A percentile compares a stretch with the other conserved stretches of the same genome.
Conservation (phyloP, 2,329 filamentous ascomycete genomes). For the Cyphellophora europaea region DNA sequence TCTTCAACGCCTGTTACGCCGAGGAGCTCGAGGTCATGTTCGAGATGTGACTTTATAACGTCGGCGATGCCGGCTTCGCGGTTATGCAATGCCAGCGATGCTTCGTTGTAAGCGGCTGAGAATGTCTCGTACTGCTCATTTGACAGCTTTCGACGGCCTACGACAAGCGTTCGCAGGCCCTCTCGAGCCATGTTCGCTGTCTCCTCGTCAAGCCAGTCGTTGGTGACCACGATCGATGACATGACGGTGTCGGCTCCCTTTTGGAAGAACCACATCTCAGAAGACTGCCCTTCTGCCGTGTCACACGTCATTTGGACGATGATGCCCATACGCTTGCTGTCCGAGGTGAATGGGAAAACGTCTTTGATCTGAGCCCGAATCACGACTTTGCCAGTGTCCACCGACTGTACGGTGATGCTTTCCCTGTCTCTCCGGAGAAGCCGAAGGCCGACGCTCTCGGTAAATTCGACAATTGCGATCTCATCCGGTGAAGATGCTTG, state of each 20-base stretch:
- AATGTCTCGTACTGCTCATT: slow-evolving; percentile 74
- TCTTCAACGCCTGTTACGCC: slow-evolving; percentile 98
- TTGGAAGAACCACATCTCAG: slow-evolving; percentile 94
- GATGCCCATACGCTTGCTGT: slow-evolving; percentile 97
- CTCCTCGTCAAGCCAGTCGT: slow-evolving; percentile 98
- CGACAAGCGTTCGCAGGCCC: slow-evolving; percentile 84
- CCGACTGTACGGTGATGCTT: slow-evolving; percentile 71
- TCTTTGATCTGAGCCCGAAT: slow-evolving; percentile 85
- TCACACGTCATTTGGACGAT: slow-evolving; percentile 74
- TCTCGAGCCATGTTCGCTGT: slow-evolving; percentile 99
- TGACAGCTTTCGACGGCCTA: slow-evolving; percentile 83
- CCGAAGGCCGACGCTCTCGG: slow-evolving; percentile 80
- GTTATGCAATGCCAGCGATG: slow-evolving; percentile 67
- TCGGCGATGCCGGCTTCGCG: slow-evolving; percentile 75
- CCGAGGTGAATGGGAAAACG: slow-evolving; percentile 94
- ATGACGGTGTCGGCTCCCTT: slow-evolving; percentile 98
- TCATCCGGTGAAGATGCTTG: slow-evolving; percentile 97
- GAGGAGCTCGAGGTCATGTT: slow-evolving; percentile 79
- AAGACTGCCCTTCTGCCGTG: slow-evolving; percentile 34
- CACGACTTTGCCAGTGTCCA: slow-evolving; percentile 61
- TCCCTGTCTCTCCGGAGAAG: slow-evolving; percentile 79
- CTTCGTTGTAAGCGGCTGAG: slow-evolving; percentile 62
- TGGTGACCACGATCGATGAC: slow-evolving; percentile 87
- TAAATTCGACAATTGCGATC: slow-evolving; percentile 95
- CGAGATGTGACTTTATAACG: slow-evolving; percentile 71